A percentile compares a stretch with the other conserved stretches of the same genome.
phyloP scores from a whole-genome alignment of 2,329 filamentous ascomycete species.

The Sphaerulina musiva region DNA sequence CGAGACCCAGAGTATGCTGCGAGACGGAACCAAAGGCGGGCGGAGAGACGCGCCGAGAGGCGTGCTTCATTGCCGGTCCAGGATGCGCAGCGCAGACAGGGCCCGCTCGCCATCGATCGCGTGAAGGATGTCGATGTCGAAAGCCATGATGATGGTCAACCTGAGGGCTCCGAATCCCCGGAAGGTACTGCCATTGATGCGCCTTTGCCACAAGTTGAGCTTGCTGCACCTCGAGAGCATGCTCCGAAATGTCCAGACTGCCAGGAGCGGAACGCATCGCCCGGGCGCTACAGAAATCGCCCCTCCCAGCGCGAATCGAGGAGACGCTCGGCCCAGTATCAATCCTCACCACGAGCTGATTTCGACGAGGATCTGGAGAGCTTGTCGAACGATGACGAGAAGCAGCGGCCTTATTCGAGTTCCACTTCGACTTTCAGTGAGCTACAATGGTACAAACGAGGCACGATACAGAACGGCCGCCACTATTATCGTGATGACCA shows the following conservation, averaged over 20 bases:
- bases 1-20: slow-evolving; percentile 5
- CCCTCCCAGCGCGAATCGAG: background rate
- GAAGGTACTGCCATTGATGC: background rate
- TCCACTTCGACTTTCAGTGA: slow-evolving; percentile 10
- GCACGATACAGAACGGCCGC: slow-evolving; percentile 1
- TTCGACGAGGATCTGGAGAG: slow-evolving; percentile 10
- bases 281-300: background rate
- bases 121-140: background rate
- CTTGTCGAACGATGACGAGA: slow-evolving; percentile 3
- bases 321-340: background rate
- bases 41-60: slow-evolving; percentile 4
- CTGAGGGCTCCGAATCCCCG: background rate
- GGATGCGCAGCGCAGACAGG: background rate
- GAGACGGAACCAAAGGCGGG: slow-evolving; percentile 2
- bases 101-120: background rate
- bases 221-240: background rate
- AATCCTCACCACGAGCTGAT: slow-evolving; percentile 1
- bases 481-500: slow-evolving; percentile 1
- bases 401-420: slow-evolving; percentile 4
- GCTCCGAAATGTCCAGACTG: background rate
- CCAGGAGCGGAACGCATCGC: background rate
- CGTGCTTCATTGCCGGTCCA: background rate
- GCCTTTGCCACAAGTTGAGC: background rate
- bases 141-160: background rate
- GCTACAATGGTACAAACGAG: slow-evolving; percentile 11